A percentile compares a stretch with the other conserved stretches of the same genome.
Evolutionary conservation across 306 rosid species (phyloP).

Genomic region (Cicer judaicum): DNA sequence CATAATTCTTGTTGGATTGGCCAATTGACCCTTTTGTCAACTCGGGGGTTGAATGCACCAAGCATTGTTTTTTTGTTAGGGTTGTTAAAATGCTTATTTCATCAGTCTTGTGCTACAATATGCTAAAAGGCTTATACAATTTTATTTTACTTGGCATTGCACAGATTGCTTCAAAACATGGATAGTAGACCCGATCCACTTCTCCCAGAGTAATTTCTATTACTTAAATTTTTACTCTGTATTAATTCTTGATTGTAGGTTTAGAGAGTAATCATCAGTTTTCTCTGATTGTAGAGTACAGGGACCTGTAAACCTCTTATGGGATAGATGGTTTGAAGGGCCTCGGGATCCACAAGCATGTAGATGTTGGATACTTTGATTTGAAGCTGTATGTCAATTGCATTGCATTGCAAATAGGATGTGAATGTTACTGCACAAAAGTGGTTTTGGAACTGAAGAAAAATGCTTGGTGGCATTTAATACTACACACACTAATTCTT

Average conservation of each 20-base stretch:
- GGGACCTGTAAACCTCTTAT: constrained; percentile 64
- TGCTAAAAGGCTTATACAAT: constrained; percentile 32
- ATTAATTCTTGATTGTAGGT: constrained; percentile 8
- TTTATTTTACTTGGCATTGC: constrained; percentile 40
- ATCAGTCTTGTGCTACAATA: constrained; percentile 2
- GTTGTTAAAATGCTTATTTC: constrained; percentile 16
- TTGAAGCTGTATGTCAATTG: constrained; percentile 44
- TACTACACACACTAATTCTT: constrained; percentile 23
- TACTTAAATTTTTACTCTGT: constrained; percentile 38
- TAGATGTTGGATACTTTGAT: constrained; percentile 72
- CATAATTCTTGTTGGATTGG: constrained; percentile 21
- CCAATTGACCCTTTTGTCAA: constrained; percentile 7
- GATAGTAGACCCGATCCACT: constrained; percentile 72
- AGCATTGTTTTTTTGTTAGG: constrained; percentile 4
- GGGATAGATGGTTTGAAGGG: constrained; percentile 92
- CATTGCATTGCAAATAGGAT: constrained; percentile 34
- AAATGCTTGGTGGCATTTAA: constrained; percentile 37
- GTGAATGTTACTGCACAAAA: constrained; percentile 38
- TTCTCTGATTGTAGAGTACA: constrained; percentile 56
- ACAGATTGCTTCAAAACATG: constrained; percentile 59
- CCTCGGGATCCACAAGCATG: constrained; percentile 70
- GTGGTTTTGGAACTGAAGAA: constrained; percentile 32
- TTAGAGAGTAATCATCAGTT: constrained; percentile 31
- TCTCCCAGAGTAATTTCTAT: constrained; percentile 64
- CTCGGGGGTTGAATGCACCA: neutral